phyloP scores from a whole-genome alignment of 2,329 filamentous ascomycete genomes.

The Boeremia exigua region DNA sequence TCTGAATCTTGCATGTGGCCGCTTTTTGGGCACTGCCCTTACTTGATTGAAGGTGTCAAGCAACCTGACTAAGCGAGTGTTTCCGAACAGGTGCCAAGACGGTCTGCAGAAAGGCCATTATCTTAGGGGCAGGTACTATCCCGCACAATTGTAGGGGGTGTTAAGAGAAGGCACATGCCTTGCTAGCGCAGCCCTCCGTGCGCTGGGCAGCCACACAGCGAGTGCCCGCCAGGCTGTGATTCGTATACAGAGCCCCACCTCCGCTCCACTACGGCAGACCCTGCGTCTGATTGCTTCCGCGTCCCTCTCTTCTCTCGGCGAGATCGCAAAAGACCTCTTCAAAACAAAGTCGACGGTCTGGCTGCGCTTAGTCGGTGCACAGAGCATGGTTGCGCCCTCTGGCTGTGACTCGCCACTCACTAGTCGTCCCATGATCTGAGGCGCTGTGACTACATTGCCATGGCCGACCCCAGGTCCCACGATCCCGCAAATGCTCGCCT shows the following conservation, averaged over 20 bases:
- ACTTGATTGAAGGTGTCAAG: no score
- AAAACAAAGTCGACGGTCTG: constrained; percentile 5
- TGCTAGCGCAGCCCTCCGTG: background rate
- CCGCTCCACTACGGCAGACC: constrained; percentile 12
- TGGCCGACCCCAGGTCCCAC: constrained; percentile 12
- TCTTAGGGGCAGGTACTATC: no score
- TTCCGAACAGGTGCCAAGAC: no score
- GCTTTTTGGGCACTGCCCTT: no score
- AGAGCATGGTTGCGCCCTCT: constrained; percentile 11
- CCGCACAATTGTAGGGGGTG: no score
- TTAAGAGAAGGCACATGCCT: no score
- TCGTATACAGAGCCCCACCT: constrained; percentile 5
- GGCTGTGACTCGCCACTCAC: constrained; percentile 7
- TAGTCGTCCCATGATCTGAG: constrained; percentile 8
- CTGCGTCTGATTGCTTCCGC: constrained; percentile 8
- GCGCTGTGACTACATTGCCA: background rate
- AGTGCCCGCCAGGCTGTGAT: background rate
- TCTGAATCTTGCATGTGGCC: no score
- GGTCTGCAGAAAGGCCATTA: no score
- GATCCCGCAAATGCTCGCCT: constrained; percentile 13
- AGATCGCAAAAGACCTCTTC: constrained; percentile 6
- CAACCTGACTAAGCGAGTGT: no score
- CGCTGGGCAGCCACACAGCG: background rate
- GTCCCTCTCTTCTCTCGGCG: constrained; percentile 9
- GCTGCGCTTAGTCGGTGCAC: constrained; percentile 1